These are phyloP conservation scores for Nicotiana sylvestris DNA, from an alignment of 257 asterid species.

Conservation along the genomic window DNA sequence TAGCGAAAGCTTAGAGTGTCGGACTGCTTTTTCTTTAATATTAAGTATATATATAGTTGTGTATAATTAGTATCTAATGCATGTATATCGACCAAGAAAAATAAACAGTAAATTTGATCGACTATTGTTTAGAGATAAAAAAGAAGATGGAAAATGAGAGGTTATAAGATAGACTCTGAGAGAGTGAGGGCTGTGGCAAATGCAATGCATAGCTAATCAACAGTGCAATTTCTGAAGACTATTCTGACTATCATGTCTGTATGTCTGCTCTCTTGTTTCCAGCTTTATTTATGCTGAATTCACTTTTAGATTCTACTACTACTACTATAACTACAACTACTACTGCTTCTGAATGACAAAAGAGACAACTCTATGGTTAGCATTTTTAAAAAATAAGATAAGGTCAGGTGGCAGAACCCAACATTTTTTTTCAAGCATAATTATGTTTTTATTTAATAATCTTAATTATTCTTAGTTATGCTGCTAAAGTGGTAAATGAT, in stretches of 20 bases:
- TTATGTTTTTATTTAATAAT: neutral
- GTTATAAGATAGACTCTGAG: neutral
- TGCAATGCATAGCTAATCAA: constrained; percentile 17
- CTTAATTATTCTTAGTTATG: neutral
- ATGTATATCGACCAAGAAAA: too few relatives aligned
- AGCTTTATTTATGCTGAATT: constrained; percentile 6
- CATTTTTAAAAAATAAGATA: neutral
- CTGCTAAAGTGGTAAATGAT: neutral
- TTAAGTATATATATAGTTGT: too few relatives aligned
- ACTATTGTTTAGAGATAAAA: too few relatives aligned
- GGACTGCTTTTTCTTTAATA: too few relatives aligned
- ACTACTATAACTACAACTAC: constrained; percentile 10
- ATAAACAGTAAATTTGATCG: too few relatives aligned
- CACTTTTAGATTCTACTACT: constrained; percentile 8
- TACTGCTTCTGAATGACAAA: constrained; percentile 5
- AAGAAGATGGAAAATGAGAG: too few relatives aligned
- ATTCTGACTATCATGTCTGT: constrained; percentile 14
- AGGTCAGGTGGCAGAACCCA: neutral
- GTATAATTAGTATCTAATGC: too few relatives aligned
- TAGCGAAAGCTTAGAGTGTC: too few relatives aligned
- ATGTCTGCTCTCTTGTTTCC: constrained; percentile 1
- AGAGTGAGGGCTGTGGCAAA: constrained; percentile 7
- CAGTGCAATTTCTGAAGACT: constrained; percentile 10
- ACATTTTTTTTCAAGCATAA: neutral
- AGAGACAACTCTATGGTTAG: neutral